These are phyloP conservation scores for Micractinium sp. DNA, from an alignment of 139 green algal genomes.

Conservation along the genomic window DNA sequence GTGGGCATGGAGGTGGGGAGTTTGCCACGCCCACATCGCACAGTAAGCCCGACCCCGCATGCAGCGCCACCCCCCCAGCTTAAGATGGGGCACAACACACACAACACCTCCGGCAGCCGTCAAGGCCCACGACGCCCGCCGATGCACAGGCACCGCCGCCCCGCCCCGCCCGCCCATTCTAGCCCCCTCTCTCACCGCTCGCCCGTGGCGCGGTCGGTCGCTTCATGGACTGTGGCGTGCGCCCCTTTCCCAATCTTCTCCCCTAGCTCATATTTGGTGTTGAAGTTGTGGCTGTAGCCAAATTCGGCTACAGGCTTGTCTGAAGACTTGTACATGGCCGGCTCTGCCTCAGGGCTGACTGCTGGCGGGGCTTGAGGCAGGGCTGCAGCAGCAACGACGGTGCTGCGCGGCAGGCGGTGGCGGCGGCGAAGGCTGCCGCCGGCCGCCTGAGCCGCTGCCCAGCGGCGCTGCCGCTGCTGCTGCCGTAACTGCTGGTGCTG, in stretches of 20 bases:
- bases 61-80: background rate
- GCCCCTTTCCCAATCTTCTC: constrained; percentile 45
- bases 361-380: background rate
- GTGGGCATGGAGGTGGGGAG: background rate
- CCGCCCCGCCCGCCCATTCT: too few species aligned
- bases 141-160: too few species aligned
- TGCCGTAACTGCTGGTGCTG: background rate
- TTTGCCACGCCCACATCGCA: background rate
- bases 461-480: background rate
- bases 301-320: background rate
- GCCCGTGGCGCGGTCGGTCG: constrained; percentile 24
- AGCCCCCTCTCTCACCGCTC: constrained; percentile 24
- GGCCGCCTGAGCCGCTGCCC: too few species aligned
- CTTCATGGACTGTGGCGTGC: constrained; percentile 41
- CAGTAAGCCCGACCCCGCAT: background rate
- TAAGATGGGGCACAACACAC: background rate
- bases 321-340: background rate
- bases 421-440: too few species aligned
- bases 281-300: constrained; percentile 21
- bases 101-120: too few species aligned
- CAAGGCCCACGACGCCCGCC: too few species aligned
- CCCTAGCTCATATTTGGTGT: constrained; percentile 36
- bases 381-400: background rate
- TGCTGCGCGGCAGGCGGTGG: too few species aligned
- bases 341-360: background rate